Base-by-base conservation (phyloP, 179 eudicot species). In the Monotropa hypopitys region DNA sequence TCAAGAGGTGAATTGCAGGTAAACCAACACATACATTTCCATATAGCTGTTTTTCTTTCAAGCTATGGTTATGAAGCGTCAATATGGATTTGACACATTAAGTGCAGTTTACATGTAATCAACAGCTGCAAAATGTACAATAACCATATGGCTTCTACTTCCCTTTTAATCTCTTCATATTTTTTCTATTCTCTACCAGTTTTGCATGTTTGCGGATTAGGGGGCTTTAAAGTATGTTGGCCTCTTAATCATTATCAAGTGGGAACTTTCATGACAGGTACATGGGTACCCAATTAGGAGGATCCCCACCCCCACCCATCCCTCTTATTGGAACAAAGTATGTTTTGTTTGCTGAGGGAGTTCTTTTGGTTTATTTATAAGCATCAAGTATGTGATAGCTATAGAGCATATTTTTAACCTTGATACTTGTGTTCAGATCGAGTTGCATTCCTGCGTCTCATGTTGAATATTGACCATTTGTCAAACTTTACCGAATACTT, bases 1-100 rank as follows among this genome's bases (percentile, higher is more conserved):
- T 96, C 99, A 26, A 89, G 99, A 81, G 99, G 99, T 61, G 98
- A 95, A 83, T 76, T 93, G 65, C 98, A 95, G 96, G 99, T 94
- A 81, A 63, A 35, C 72, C 47, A 33, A 20, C 18, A 0, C 9
- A 5, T 32, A 11, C 40, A 61, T 65, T 65, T 15, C 21, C 45
- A 3, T 65, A 8, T 33, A 65, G 70, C 70, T 65, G 21, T 35
- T 15, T 9, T 65, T 65, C 8, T 33, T 15, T 66, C 5, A 15
- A 61, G 33, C 3, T 28, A 28, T 33, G 70, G 43, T 3, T 15
- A 18, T 16, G 45, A 33, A 28, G 21, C 18, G 28, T 61, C 35
- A 28, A 28, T 61, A 32, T 63, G 30, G 69, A 63, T 32, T 30
- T 30, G 69, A 16, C 10, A 33, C 21, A 63, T 3, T 4, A 32